Evolutionary conservation across 352 stramenopile species (phyloP), one percentile per base, ranked within the genome.

Genomic region (Globisporangium sylvaticum): DNA sequence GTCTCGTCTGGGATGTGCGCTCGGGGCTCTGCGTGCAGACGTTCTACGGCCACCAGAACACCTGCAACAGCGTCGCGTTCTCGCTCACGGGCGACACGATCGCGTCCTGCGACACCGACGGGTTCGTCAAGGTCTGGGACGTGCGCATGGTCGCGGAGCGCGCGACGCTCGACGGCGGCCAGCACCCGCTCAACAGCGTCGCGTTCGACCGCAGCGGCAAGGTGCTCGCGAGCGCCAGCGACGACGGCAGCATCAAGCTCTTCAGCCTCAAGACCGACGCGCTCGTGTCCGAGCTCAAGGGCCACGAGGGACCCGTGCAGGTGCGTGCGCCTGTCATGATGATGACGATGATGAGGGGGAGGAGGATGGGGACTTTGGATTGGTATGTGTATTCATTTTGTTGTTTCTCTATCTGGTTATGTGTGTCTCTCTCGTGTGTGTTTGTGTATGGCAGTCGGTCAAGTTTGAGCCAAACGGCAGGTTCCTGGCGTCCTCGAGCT

Each of bases 1-100:
- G 78, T 98, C 6, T 97, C 88, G 53, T 98, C 70, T 98, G 95
- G 95, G 95, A 98, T 64, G 80, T 98, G 64, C 97, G 95, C 37
- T 93, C 88, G 5, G 89, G 87, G 3, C 83, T 97, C 3, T 97
- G 90, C 52, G 89, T 96, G 34, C 87, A 98, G 81, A 98, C 94
- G 32, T 98, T 98, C 54, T 98, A 98, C 70, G 95, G 95, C 14
- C 95, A 98, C 75, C 90, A 95, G 58, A 98, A 98, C 66, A 91
- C 94, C 25, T 93, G 86, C 70, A 98, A 98, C 78, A 88, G 84
- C 62, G 89, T 98, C 22, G 74, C 78, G 59, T 92, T 98, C 61
- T 88, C 84, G 18, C 77, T 97, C 44, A 76, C 81, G 42, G 93
- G 95, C 31, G 94, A 98, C 70, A 79, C 80, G 24, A 94, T 98